Base-by-base conservation (phyloP, 2,329 filamentous ascomycete species). In the Bertia moriformis region DNA sequence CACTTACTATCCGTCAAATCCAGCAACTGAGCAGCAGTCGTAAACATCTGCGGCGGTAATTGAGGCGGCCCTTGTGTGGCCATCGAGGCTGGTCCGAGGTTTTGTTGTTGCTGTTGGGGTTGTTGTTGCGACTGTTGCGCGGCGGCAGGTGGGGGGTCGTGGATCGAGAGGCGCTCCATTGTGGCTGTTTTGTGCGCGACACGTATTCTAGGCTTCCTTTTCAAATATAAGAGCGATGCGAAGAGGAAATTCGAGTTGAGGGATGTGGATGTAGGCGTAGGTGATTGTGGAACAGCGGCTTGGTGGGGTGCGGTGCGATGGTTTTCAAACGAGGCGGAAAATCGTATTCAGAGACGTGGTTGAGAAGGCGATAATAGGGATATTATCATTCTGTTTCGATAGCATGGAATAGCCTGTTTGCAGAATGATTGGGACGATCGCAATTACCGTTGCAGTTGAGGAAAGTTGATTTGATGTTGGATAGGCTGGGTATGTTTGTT, bases 31-130 rank as follows among this genome's bases (percentile, higher is more conserved):
- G 18, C 14, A 33, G 19, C 24, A 39, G 27, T 17, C 14, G 2
- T 33, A 12, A 41, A 20, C 38, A 45, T 44, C 40, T 47, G 45
- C 7, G 45, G 45, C 33, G 64, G 64, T 41, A 67, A 52, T 47
- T 67, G 64, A 17, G 64, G 63, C 14, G 60, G 57, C 3, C 61
- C 62, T 36, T 58, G 55, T 15, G 49, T 47, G 43, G 19, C 38
- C 37, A 13, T 42, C 38, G 13, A 38, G 40, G 48, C 37, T 19
- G 35, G 48, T 13, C 52, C 54, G 27, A 55, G 48, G 33, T 55
- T 51, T 38, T 55, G 50, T 37, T 47, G 45, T 14, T 49, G 41
- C 14, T 47, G 48, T 37, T 50, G 49, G 38, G 51, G 53, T 14
- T 51, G 51, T 37, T 48, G 45, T 38, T 51, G 51, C 12, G 49